Evolutionary conservation across 257 asterid genomes (phyloP), one percentile per base, ranked within the genome.

Genomic region (Plantago elongata): DNA sequence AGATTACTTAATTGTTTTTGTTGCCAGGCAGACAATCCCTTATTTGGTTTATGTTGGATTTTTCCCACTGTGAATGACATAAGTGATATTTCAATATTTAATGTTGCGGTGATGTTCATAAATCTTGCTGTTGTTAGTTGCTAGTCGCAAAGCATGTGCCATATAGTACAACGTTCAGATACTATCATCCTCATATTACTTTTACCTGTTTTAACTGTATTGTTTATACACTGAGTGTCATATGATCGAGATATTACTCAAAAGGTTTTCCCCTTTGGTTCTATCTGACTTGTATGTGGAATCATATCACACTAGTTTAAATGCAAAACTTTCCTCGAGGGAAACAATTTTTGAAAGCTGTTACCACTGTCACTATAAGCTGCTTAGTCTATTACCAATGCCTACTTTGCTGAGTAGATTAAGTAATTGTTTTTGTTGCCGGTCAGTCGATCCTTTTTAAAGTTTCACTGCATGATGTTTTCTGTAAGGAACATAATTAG

Each of bases 101-200:
- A 27, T 56, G 64, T 60, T 11, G 52, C 37, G 61, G 42, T 37
- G 60, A 52, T 46, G 46, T 52, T 44, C 16, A 37, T 47, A 54
- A 48, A 52, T 49, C 49, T 43, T 45, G 15, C 15, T 12, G 17
- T 47, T 56, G 55, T 55, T 46, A 16, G 30, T 12, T 45, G 38
- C 16, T 45, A 60, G 61, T 57, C 42, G 43, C 63, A 15, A 5
- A 11, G 30, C 38, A 22, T 45, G 47, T 13, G 62, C 37, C 27
- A 29, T 0, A 11, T n/a, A 54, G n/a, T 7, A 27, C 16, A 14
- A 57, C 1, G 38, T 30, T 2, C 1, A 22, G 37, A 15, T 57
- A 22, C 43, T 13, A 40, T 10, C 15, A 54, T 40, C 11, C 14
- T 37, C 43, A 27, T 29, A 18, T 9, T n/a, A n/a, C n/a, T n/a